Conservation (phyloP, 2,329 filamentous ascomycete genomes). For the Fusarium praegraminearum region DNA sequence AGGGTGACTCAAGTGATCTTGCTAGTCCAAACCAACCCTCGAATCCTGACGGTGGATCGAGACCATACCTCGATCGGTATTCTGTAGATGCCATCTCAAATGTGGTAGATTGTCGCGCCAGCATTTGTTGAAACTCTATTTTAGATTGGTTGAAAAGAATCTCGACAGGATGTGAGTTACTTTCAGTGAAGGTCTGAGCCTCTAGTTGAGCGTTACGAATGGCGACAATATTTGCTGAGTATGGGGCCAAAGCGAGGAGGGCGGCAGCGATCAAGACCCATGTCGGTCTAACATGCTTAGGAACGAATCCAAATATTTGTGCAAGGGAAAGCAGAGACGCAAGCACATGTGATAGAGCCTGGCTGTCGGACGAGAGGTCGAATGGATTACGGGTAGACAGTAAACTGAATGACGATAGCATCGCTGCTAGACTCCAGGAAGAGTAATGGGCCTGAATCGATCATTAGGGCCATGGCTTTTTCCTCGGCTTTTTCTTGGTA, state of each 20-base stretch:
- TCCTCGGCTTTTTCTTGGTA: not conserved
- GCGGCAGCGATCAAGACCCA: not conserved
- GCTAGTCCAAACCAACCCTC: not conserved
- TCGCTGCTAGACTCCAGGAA: not conserved
- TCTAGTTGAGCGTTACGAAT: not conserved
- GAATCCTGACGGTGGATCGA: not conserved
- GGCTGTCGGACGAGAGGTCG: not conserved
- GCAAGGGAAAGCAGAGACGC: not conserved
- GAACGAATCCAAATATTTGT: not conserved
- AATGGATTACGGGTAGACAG: not conserved
- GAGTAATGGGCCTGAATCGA: not conserved
- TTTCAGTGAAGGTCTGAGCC: not conserved
- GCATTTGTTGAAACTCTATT: not conserved
- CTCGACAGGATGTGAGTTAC: not conserved
- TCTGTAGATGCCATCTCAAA: not conserved
- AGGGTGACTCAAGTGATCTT: not conserved
- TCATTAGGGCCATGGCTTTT: not conserved
- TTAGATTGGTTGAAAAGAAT: not conserved
- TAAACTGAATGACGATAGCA: not conserved
- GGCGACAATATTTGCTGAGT: not conserved
- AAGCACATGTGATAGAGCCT: not conserved
- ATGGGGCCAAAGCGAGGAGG: not conserved
- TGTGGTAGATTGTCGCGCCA: not conserved
- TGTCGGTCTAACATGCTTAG: not conserved
- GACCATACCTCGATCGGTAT: not conserved